Evolutionary conservation across 1,139 yeast species (phyloP), one percentile per base, ranked within the genome.

Genomic region (Zygosaccharomyces sapae): DNA sequence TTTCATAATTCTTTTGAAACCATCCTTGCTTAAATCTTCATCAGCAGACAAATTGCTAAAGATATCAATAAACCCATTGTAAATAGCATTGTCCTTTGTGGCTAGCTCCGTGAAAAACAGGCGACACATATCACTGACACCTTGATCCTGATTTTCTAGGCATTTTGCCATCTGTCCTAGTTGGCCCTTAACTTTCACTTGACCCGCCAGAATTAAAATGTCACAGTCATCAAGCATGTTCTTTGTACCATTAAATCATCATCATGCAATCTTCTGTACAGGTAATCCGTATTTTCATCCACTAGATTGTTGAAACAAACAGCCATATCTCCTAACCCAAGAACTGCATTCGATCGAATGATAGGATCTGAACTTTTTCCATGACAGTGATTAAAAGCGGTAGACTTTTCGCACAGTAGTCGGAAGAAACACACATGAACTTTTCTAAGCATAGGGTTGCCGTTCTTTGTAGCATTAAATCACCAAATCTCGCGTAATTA

Each of bases 121-220:
- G 54, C 81, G 76, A 58, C 97, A 87, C 86, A 92, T 81, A 57
- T 88, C 96, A 49, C 94, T 81, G 50, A 94, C 90, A 30, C 92
- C 83, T 61, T 82, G 83, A 65, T 94, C 97, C 5, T 83, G 80
- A 59, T 89, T 86, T 59, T 89, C 97, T 55, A 92, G 75, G 62
- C 97, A 86, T 65, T 88, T 88, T 25, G 98, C 98, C 96, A 94
- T 88, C 49, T 94, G 90, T 12, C 96, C 88, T 30, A 94, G 72
- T 66, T 92, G 97, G 1, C 98, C 98, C 66, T 92, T 92, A 42
- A 92, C 97, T 66, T 94, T 94, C 44, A 94, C 96, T 70, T 94
- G 98, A 0, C 98, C 99, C 0, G 97, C 98, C 56, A 94, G 77
- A 68, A 94, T 94, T 61, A 94, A 76, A 92, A 92, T 0, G 98